Conservation (phyloP, 345 rosid genomes). For the Gossypium ekmanianum region DNA sequence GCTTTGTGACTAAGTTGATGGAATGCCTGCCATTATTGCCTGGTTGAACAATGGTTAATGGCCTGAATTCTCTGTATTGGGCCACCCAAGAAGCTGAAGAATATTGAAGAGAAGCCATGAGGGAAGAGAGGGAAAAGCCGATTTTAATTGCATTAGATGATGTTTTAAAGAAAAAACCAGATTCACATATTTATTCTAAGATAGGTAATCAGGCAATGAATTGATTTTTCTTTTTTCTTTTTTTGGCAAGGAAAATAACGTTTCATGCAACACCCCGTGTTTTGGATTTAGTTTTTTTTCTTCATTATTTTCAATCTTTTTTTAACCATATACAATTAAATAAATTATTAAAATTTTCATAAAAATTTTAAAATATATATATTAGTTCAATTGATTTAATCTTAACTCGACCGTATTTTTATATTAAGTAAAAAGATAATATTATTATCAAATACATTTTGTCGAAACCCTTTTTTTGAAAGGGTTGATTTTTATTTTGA, state of each 20-base stretch:
- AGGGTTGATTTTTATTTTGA: no score
- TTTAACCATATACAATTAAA: no score
- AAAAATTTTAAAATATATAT: no score
- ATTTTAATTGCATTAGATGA: background rate
- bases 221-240: background rate
- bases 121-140: background rate
- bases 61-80: background rate
- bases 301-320: no score
- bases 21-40: slow-evolving; percentile 4
- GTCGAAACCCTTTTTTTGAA: no score
- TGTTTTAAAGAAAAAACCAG: background rate
- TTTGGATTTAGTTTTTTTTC: background rate
- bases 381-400: no score
- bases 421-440: no score
- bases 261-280: background rate
- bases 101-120: slow-evolving; percentile 13
- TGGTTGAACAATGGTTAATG: background rate
- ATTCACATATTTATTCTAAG: background rate
- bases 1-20: background rate
- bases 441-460: no score
- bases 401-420: no score
- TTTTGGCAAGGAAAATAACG: background rate
- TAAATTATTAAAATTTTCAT: no score
- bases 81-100: background rate
- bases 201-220: slow-evolving; percentile 6